phyloP scores from a whole-genome alignment of 495 filamentous ascomycete genomes.

The Podospora didyma region DNA sequence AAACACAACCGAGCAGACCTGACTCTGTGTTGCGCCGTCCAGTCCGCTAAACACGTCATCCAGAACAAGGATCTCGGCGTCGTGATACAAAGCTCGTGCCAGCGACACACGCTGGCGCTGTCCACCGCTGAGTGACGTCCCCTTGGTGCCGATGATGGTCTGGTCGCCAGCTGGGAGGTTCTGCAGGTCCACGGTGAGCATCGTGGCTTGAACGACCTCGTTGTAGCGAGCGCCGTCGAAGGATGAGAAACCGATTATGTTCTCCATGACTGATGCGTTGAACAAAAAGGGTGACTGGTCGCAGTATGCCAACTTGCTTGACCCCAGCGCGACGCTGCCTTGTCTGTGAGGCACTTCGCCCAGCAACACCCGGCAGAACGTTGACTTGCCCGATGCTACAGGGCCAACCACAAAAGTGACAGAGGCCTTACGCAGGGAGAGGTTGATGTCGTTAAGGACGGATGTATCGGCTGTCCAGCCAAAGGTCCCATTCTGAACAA shows the following conservation, averaged over 20 bases:
- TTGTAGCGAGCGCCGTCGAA: too few species aligned
- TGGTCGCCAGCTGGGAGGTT: slow-evolving; percentile 36
- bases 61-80: slow-evolving; percentile 12
- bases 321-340: too few species aligned
- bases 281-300: too few species aligned
- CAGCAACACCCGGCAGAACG: slow-evolving; percentile 37
- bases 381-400: slow-evolving; percentile 35
- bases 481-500: slow-evolving; percentile 33
- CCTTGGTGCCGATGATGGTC: slow-evolving; percentile 57
- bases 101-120: slow-evolving; percentile 54
- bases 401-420: slow-evolving; percentile 27
- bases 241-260: too few species aligned
- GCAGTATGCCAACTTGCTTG: too few species aligned
- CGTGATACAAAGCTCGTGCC: slow-evolving; percentile 16
- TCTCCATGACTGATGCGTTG: too few species aligned
- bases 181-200: slow-evolving; percentile 49
- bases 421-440: background rate
- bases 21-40: slow-evolving; percentile 44
- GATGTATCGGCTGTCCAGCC: slow-evolving; percentile 13
- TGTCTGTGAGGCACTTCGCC: too few species aligned
- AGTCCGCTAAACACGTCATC: slow-evolving; percentile 54
- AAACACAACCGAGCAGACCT: slow-evolving; percentile 47
- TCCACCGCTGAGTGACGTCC: slow-evolving; percentile 56
- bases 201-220: slow-evolving; percentile 20
- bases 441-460: background rate